Evolutionary conservation across 495 filamentous ascomycete genomes (phyloP).

Genomic region (Trichoderma erinaceum): DNA sequence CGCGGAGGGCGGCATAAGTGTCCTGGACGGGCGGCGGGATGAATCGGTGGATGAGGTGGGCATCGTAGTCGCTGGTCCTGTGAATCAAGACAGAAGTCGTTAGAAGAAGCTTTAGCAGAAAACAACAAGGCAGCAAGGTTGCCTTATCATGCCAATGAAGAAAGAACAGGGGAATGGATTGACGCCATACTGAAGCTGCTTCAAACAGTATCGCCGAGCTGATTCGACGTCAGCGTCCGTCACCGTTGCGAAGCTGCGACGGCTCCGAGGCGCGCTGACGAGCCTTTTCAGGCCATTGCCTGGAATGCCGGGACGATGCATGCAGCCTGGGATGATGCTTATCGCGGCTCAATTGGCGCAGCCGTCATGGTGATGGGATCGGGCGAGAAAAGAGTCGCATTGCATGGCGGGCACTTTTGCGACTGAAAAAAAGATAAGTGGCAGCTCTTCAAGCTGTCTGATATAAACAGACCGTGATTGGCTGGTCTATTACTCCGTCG

Average conservation of each 20-base stretch:
- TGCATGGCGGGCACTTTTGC: background rate
- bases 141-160: background rate
- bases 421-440: background rate
- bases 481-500: background rate
- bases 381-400: slow-evolving; percentile 15
- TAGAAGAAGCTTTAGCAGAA: background rate
- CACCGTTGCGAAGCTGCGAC: slow-evolving; percentile 27
- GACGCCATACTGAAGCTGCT: slow-evolving; percentile 38
- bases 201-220: slow-evolving; percentile 43
- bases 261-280: slow-evolving; percentile 1
- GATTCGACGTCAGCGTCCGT: slow-evolving; percentile 37
- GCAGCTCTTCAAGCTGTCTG: background rate
- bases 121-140: no score
- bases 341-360: background rate
- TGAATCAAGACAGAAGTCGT: background rate
- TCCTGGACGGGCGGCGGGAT: slow-evolving; percentile 63
- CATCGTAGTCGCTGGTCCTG: slow-evolving; percentile 61
- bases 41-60: slow-evolving; percentile 79
- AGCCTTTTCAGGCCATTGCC: slow-evolving; percentile 16
- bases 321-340: background rate
- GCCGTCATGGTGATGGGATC: slow-evolving; percentile 19
- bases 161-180: background rate
- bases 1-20: slow-evolving; percentile 84
- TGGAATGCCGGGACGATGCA: slow-evolving; percentile 12
- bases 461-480: background rate